Evolutionary conservation across 2,329 filamentous ascomycete species (phyloP).

Genomic region (Monilinia polystroma): DNA sequence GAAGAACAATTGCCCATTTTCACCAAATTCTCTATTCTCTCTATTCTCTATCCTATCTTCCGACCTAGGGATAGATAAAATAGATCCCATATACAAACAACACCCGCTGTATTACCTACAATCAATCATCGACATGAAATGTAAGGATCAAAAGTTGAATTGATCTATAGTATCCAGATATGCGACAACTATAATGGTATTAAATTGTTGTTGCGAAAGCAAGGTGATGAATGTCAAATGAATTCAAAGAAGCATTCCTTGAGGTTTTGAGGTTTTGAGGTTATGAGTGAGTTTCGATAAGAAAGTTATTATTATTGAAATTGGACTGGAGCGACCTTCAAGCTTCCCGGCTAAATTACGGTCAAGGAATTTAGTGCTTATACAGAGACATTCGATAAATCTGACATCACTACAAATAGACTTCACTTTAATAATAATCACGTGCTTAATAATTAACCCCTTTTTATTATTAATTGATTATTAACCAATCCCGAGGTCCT

Average conservation of each 20-base stretch:
- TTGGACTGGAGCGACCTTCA: neutral
- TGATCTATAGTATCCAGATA: conserved; percentile 5
- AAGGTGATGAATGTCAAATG: conserved; percentile 7
- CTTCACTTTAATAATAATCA: too few relatives aligned
- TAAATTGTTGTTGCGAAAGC: conserved; percentile 6
- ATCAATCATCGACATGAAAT: conserved; percentile 16
- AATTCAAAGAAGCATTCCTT: conserved; percentile 9
- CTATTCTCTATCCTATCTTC: conserved; percentile 3
- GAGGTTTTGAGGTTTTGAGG: conserved; percentile 2
- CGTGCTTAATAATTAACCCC: too few relatives aligned
- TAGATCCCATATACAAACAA: conserved; percentile 16
- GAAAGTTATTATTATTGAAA: neutral
- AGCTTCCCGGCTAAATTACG: conserved; percentile 18
- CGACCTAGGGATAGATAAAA: conserved; percentile 3
- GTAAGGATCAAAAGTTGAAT: neutral
- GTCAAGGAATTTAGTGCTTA: neutral
- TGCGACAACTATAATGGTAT: neutral
- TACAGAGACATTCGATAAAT: too few relatives aligned
- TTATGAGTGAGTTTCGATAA: conserved; percentile 8
- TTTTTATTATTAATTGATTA: too few relatives aligned
- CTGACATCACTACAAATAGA: too few relatives aligned
- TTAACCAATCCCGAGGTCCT: neutral
- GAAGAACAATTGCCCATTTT: conserved; percentile 61
- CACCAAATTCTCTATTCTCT: conserved; percentile 15
- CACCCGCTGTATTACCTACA: conserved; percentile 21